Conservation (phyloP, 768 basidiomycete species). For the Holtermanniella nyarrowii region DNA sequence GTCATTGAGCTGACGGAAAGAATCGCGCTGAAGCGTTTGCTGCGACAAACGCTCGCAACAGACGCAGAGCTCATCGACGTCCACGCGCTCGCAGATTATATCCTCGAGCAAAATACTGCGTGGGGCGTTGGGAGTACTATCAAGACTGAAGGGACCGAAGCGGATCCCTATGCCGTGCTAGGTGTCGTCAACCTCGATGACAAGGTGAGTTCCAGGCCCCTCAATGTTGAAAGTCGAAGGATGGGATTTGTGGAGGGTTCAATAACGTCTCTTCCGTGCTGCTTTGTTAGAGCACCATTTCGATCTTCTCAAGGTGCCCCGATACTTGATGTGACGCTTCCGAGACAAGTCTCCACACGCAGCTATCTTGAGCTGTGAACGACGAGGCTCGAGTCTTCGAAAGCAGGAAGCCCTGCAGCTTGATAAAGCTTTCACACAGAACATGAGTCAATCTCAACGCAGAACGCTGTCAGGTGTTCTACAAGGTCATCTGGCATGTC, state of each 20-base stretch:
- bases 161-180: conserved; percentile 81
- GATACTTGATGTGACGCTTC: too few relatives aligned
- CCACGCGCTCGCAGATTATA: conserved; percentile 66
- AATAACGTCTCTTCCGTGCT: too few relatives aligned
- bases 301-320: conserved; percentile 6
- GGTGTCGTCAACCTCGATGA: conserved; percentile 74
- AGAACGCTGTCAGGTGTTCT: too few relatives aligned
- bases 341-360: too few relatives aligned
- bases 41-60: conserved; percentile 54
- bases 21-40: conserved; percentile 49
- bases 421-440: too few relatives aligned
- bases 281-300: too few relatives aligned
- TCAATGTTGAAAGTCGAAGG: not conserved
- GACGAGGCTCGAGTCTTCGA: too few relatives aligned
- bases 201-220: conserved; percentile 49
- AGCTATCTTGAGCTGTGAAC: too few relatives aligned
- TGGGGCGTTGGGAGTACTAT: conserved; percentile 67
- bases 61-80: conserved; percentile 66
- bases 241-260: too few relatives aligned
- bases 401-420: too few relatives aligned
- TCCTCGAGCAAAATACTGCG: conserved; percentile 56
- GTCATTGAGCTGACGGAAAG: conserved; percentile 5
- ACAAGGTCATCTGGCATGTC: too few relatives aligned
- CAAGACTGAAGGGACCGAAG: conserved; percentile 80
- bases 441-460: too few relatives aligned